These are phyloP conservation scores for Pseudopithomyces chartarum DNA, from an alignment of 2,329 filamentous ascomycete species.

Conservation along the genomic window DNA sequence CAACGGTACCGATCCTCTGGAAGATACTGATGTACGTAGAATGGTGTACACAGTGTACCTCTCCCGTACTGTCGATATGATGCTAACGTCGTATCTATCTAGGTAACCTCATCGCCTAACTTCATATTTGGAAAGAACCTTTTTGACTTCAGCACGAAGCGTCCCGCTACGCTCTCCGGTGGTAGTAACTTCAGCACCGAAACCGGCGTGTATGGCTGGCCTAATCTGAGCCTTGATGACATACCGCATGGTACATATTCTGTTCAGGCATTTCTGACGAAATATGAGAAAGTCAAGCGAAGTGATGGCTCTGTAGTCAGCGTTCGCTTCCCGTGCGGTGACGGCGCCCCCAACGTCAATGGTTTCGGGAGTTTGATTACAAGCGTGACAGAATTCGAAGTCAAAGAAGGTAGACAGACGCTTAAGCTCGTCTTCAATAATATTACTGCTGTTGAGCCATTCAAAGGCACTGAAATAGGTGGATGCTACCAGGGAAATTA, in stretches of 20 bases:
- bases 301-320: slow-evolving; percentile 44
- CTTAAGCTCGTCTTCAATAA: slow-evolving; percentile 39
- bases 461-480: slow-evolving; percentile 43
- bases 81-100: no score
- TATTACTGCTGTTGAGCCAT: slow-evolving; percentile 24
- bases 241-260: slow-evolving; percentile 38
- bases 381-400: slow-evolving; percentile 22
- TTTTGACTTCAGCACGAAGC: slow-evolving; percentile 24
- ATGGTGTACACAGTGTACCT: no score
- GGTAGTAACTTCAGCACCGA: slow-evolving; percentile 30
- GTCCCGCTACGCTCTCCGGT: slow-evolving; percentile 30
- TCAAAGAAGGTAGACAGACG: slow-evolving; percentile 35
- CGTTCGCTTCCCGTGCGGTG: slow-evolving; percentile 45
- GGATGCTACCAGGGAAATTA: slow-evolving; percentile 48
- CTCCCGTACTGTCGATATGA: no score
- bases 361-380: slow-evolving; percentile 40
- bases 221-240: slow-evolving; percentile 36
- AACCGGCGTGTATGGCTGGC: slow-evolving; percentile 41
- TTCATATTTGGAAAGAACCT: slow-evolving; percentile 47
- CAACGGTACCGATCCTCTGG: slow-evolving; percentile 40
- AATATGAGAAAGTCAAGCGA: slow-evolving; percentile 41
- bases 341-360: slow-evolving; percentile 36
- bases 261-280: slow-evolving; percentile 43
- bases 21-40: slow-evolving; percentile 35
- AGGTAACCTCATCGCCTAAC: slow-evolving; percentile 36